Evolutionary conservation across 78 protist species (phyloP), one percentile per base, ranked within the genome.

Genomic region (Trichosphaerium sp.): DNA sequence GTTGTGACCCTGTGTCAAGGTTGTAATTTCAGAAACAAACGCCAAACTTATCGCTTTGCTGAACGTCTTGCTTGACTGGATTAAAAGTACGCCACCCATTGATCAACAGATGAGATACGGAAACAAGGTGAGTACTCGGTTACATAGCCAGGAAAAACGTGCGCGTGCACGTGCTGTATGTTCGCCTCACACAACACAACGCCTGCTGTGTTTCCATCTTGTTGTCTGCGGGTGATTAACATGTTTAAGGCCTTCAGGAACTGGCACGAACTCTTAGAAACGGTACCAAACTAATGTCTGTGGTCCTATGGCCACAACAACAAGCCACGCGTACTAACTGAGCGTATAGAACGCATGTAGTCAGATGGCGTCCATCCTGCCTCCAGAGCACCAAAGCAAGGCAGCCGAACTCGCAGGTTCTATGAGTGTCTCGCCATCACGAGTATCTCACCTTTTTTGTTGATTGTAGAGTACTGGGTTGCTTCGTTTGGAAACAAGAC

Each of bases 401-500:
- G 68, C 70, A 14, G 35, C 7, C 4, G 98, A 94, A 78, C 47
- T 94, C n/a, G 6, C 38, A 4, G 25, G 70, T 1, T 96, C n/a
- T n/a, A n/a, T n/a, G n/a, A n/a, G n/a, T n/a, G n/a, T n/a, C n/a
- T n/a, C n/a, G n/a, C n/a, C n/a, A n/a, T n/a, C n/a, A n/a, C n/a
- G n/a, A n/a, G n/a, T n/a, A n/a, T n/a, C n/a, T n/a, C n/a, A n/a
- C n/a, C n/a, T n/a, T n/a, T n/a, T n/a, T n/a, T n/a, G n/a, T n/a
- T n/a, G n/a, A n/a, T n/a, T n/a, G n/a, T n/a, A n/a, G n/a, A n/a
- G n/a, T n/a, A 96, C 63, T 35, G 91, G 14, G 0, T 31, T 0
- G 88, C 60, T 18, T 38, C 88, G 34, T 82, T 91, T 40, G 99
- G 99, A 4, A 76, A 92, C 58, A 23, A 28, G 18, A 41, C 55